Percentiles rank a stretch among this genome's conserved stretches.
phyloP scores from a whole-genome alignment of 139 green algal genomes.

The Asterochloris erici region DNA sequence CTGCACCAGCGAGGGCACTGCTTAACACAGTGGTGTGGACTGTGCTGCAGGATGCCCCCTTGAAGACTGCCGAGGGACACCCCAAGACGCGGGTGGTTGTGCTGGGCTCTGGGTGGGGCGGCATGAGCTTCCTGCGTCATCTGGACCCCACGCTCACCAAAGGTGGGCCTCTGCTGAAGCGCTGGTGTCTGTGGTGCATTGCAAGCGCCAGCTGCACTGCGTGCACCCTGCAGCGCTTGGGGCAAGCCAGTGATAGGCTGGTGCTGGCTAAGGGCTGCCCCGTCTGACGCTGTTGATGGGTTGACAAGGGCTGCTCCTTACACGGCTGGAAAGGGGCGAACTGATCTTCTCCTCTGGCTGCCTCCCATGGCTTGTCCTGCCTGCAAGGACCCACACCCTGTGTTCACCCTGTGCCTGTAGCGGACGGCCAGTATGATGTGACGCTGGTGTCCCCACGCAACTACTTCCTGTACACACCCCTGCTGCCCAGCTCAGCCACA shows the following conservation, averaged over 20 bases:
- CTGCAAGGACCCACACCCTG: background rate
- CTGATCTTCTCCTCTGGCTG: background rate
- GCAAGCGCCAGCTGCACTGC: background rate
- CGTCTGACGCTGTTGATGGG: background rate
- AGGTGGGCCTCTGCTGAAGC: constrained; percentile 2
- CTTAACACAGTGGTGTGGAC: too few relatives aligned
- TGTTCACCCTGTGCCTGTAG: constrained; percentile 16
- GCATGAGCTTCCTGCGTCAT: constrained; percentile 77
- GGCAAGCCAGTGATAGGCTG: background rate
- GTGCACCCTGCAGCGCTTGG: background rate
- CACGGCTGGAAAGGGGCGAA: background rate
- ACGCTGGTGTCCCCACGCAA: constrained; percentile 34
- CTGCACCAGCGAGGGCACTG: too few relatives aligned
- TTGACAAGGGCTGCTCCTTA: background rate
- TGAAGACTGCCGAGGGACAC: background rate
- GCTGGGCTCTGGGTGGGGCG: constrained; percentile 87
- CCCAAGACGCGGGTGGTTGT: constrained; percentile 68
- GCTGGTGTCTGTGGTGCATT: background rate
- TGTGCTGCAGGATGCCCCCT: constrained; percentile 8
- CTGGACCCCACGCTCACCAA: constrained; percentile 27
- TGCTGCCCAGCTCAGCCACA: constrained; percentile 31
- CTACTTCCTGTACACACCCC: constrained; percentile 41
- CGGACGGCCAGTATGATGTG: constrained; percentile 36
- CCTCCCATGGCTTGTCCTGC: background rate
- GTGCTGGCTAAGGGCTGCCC: background rate